Evolutionary conservation across 2,329 filamentous ascomycete genomes (phyloP), one percentile per base, ranked within the genome.

Genomic region (Akanthomyces uredinophilus): DNA sequence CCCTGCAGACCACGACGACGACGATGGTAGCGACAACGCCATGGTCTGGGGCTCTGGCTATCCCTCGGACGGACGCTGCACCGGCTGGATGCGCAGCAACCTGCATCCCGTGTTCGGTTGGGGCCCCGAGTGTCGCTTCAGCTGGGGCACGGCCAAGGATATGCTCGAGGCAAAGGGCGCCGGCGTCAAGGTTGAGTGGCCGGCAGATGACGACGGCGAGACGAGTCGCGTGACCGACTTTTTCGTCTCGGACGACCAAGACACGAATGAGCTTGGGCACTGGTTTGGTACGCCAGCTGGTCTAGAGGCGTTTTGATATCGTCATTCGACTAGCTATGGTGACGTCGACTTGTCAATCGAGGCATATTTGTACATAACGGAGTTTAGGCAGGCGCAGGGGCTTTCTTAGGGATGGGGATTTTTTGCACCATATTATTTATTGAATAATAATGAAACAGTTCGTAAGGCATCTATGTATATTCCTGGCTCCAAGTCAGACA

Each of bases 31-130:
- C 20, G 73, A 73, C 1, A 78, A 81, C 18, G 80, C 78, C 29
- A 77, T 79, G 74, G 77, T 70, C 5, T 97, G 95, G 92, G 95
- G 95, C 0, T 96, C 91, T 1, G 95, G 95, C 0, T 99, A 99
- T 73, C 95, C 95, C 0, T 92, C 90, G 1, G 95, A 99, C 75
- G 87, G 82, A 22, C 84, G 90, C 65, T 96, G 92, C 68, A 85
- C 89, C 2, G 75, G 77, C 24, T 99, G 95, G 94, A 73, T 99
- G 71, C 90, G 87, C 76, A 79, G 78, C 44, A 95, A 94, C 66
- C 94, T 97, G 87, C 88, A 99, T 71, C 91, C 91, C 3, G 77
- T 98, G 1, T 99, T 98, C 78, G 95, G 95, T 16, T 99, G 95
- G 94, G 93, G 94, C 0, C 84, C 84, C 27, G 93, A 98, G 76